Evolutionary conservation across 768 basidiomycete species (phyloP), one percentile per base, ranked within the genome.

Genomic region (Tylopilus vinaceipallidus): DNA sequence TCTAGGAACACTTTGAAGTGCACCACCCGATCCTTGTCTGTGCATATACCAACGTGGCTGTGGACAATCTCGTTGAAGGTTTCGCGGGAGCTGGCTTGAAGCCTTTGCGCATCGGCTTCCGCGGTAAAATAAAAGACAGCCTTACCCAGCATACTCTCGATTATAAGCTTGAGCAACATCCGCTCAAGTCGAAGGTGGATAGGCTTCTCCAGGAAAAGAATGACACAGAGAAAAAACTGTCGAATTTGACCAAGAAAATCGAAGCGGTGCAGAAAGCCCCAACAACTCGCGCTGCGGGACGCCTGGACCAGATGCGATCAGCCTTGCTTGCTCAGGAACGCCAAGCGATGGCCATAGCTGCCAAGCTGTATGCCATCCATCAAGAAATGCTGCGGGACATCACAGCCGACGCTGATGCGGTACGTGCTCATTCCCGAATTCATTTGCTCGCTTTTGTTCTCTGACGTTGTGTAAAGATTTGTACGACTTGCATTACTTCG

Each of bases 21-120:
- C 81, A 88, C 6, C 80, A 88, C 30, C 92, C 92, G 2, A 74
- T 95, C 34, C 79, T 98, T 13, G 86, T 95, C n/a, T 91, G 90
- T 65, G 94, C 94, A 0, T 95, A 90, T 63, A 97, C 95, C 34
- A 95, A 97, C 57, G 89, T 83, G 17, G 93, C 95, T 0, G 91
- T 95, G 17, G 93, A 97, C 63, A 91, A 95, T 57, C 81, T 97
- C 9, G 82, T 94, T 32, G 84, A 87, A 61, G 88, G 88, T 0
- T 74, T 94, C 22, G 75, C 74, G 9, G 66, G 70, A 7, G 73
- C 77, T 1, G 80, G 82, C 4, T 66, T 95, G 39, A 83, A 82
- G 53, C 85, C 93, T 2, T 69, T 95, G 2, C 87, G 95, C 3
- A 75, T 93, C 19, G 91, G 90, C 3, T 80, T 75, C 37, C 75